Percentiles rank a stretch among this genome's conserved stretches.
phyloP scores from a whole-genome alignment of 495 filamentous ascomycete genomes.

The Chaetomium fimeti region DNA sequence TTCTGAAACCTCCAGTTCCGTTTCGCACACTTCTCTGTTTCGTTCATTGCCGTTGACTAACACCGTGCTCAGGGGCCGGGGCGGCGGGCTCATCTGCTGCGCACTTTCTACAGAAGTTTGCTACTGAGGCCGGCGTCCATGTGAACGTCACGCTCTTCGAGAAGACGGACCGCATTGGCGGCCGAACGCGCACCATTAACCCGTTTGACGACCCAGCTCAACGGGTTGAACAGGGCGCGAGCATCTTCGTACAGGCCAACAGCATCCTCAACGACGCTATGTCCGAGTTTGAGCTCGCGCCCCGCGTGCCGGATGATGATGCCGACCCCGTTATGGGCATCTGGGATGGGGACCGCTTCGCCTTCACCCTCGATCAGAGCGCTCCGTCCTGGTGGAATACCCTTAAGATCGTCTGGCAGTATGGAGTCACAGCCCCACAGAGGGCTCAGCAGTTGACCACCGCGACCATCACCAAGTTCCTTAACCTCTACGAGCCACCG shows the following conservation, averaged over 20 bases:
- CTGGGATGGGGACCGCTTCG: slow-evolving; percentile 79
- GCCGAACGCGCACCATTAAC: slow-evolving; percentile 85
- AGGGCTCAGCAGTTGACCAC: slow-evolving; percentile 72
- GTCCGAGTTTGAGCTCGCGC: slow-evolving; percentile 64
- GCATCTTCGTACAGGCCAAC: slow-evolving; percentile 89
- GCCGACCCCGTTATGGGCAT: slow-evolving; percentile 61
- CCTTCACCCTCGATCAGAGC: slow-evolving; percentile 57
- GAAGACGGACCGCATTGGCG: slow-evolving; percentile 73
- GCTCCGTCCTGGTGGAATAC: slow-evolving; percentile 70
- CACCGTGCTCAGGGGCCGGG: slow-evolving; percentile 67
- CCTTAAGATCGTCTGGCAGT: slow-evolving; percentile 77
- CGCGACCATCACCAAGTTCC: slow-evolving; percentile 66
- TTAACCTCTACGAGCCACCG: slow-evolving; percentile 76
- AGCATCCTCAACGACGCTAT: slow-evolving; percentile 73
- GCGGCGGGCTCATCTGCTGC: slow-evolving; percentile 85
- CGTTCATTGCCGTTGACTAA: neutral
- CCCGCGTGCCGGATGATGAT: slow-evolving; percentile 35
- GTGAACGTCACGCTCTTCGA: slow-evolving; percentile 89
- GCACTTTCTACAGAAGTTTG: slow-evolving; percentile 73
- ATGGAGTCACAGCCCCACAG: slow-evolving; percentile 70
- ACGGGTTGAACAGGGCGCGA: slow-evolving; percentile 85
- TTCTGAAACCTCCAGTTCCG: neutral
- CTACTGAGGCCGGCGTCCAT: slow-evolving; percentile 49
- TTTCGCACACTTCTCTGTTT: too few species aligned
- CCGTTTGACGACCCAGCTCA: slow-evolving; percentile 65